Conservation (phyloP, 495 filamentous ascomycete species). For the Chaetomium tenue region DNA sequence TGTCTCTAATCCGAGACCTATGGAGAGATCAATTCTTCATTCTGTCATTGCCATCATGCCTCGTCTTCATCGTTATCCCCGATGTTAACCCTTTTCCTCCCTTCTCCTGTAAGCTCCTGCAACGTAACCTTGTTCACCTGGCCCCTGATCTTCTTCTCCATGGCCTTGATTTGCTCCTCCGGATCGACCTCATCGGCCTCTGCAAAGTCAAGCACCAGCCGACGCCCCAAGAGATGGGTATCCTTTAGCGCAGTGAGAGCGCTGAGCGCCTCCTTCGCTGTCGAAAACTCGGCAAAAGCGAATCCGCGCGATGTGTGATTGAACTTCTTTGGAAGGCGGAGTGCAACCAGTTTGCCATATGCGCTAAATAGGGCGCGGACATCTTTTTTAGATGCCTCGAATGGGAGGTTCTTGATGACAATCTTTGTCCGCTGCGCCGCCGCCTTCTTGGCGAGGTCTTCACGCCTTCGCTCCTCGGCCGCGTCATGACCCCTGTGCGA, state of each 20-base stretch:
- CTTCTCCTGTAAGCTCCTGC: constrained; percentile 76
- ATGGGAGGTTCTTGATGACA: constrained; percentile 97
- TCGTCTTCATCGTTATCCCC: constrained; percentile 67
- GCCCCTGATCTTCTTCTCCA: constrained; percentile 88
- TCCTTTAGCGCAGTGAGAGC: constrained; percentile 86
- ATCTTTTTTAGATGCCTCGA: constrained; percentile 92
- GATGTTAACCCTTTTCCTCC: constrained; percentile 85
- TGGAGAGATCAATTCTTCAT: constrained; percentile 30
- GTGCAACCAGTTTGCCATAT: constrained; percentile 87
- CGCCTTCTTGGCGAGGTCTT: constrained; percentile 75
- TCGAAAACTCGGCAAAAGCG: constrained; percentile 95
- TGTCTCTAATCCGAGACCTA: constrained; percentile 23
- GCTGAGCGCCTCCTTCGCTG: constrained; percentile 86
- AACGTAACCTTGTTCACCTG: constrained; percentile 85
- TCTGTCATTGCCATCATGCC: constrained; percentile 26
- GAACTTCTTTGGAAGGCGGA: constrained; percentile 93
- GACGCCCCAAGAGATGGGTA: constrained; percentile 87
- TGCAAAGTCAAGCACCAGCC: constrained; percentile 86
- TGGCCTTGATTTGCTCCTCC: constrained; percentile 91
- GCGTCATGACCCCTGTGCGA: constrained; percentile 84
- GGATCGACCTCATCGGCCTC: constrained; percentile 81
- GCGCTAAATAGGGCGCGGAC: constrained; percentile 77
- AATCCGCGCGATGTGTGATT: constrained; percentile 84
- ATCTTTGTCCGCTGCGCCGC: constrained; percentile 79
- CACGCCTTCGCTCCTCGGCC: constrained; percentile 75